Evolutionary conservation across 2,329 filamentous ascomycete genomes (phyloP), one percentile per base, ranked within the genome.

Genomic region (Cercospora sesami): DNA sequence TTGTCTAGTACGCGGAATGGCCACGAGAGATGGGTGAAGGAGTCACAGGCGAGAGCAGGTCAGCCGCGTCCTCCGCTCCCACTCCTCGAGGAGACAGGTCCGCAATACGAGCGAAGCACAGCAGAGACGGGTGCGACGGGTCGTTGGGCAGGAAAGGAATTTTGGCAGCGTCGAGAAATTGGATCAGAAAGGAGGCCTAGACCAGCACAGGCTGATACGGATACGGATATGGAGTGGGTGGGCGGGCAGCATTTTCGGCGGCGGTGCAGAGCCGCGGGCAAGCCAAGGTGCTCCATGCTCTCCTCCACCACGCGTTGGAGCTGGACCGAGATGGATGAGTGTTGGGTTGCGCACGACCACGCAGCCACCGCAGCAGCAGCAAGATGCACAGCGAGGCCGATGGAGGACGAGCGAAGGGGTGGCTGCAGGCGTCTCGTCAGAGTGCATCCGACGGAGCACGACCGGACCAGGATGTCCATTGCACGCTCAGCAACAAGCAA

Each of bases 361-460:
- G 18, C 18, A 10, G 18, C 45, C 18, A 21, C 45, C 45, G 21
- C 18, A 48, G 42, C 42, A 48, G 42, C 42, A 48, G 18, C 42
- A 10, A 57, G 53, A 57, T 5, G 12, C 14, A 18, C 21, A 18
- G 53, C 21, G 53, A 57, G 53, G 23, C n/a, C 7, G 53, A 7
- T 14, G 23, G 53, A 57, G 53, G 23, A 10, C 7, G 53, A 16
- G 14, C 23, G 53, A 18, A 26, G 10, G 26, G 8, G 26, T 30
- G 53, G 53, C 53, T 58, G 53, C 53, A 58, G 45, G 53, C 53
- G 21, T 26, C 53, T 57, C 53, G 53, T 58, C 53, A 30, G 23
- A 58, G 26, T 58, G 53, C 53, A 9, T 58, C 30, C 23, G 48
- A 26, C 48, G 18, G 48, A 21, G 26, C 48, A 53, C 48, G 48